Evolutionary conservation across 208 protist species (phyloP).

Genomic region (Strigomonas culicis): DNA sequence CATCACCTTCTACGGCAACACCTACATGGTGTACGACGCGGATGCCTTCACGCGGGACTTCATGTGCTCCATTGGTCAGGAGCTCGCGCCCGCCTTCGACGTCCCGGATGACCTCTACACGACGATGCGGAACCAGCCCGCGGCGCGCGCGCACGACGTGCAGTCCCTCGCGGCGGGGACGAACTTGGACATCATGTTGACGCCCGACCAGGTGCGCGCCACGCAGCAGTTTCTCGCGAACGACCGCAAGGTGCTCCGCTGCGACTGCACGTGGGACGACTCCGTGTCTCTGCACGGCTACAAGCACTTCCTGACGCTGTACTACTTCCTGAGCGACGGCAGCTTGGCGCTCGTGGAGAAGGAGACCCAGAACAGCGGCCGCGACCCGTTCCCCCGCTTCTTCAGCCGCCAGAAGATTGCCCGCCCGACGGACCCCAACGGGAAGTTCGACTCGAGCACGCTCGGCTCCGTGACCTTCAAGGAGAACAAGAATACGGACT

Average conservation of each 20-base stretch:
- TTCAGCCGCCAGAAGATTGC: constrained; percentile 90
- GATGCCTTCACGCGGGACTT: constrained; percentile 94
- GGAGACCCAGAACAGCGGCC: constrained; percentile 93
- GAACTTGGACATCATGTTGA: constrained; percentile 64
- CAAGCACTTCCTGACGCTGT: constrained; percentile 92
- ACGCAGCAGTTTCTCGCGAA: constrained; percentile 92
- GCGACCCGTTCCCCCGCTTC: constrained; percentile 96
- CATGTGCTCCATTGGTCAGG: constrained; percentile 49
- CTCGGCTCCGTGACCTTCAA: constrained; percentile 93
- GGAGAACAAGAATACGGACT: constrained; percentile 85
- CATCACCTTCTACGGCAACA: constrained; percentile 92
- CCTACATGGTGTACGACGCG: constrained; percentile 92
- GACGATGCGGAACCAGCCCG: constrained; percentile 28
- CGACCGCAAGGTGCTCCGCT: constrained; percentile 96
- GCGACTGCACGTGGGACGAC: constrained; percentile 96
- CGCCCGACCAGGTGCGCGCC: constrained; percentile 79
- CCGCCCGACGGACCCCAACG: constrained; percentile 54
- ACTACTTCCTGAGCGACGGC: constrained; percentile 97
- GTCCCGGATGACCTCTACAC: constrained; percentile 79
- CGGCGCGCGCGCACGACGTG: constrained; percentile 68
- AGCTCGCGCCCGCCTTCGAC: constrained; percentile 40
- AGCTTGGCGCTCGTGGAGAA: constrained; percentile 95
- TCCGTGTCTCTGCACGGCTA: constrained; percentile 81
- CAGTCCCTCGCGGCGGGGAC: constrained; percentile 74
- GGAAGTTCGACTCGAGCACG: constrained; percentile 73